Conservation (phyloP, 805 yeast genomes). For the Nakazawaea wyomingensis region DNA sequence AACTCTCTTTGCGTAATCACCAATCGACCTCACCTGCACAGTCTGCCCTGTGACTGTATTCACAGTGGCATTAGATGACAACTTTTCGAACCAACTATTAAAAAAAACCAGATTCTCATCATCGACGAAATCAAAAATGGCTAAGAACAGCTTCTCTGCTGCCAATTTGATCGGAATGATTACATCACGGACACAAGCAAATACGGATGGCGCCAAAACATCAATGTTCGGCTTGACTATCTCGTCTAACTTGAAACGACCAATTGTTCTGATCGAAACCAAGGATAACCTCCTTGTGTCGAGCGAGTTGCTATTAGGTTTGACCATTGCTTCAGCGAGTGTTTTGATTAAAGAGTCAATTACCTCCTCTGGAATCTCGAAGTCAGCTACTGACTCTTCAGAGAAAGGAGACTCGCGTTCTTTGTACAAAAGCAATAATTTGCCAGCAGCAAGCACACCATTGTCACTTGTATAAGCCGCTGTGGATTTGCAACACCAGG, state of each 20-base stretch:
- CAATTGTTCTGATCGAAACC: slow-evolving; percentile 69
- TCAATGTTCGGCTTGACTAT: slow-evolving; percentile 51
- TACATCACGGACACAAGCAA: slow-evolving; percentile 80
- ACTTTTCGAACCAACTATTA: slow-evolving; percentile 54
- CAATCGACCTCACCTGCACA: slow-evolving; percentile 65
- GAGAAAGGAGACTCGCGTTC: slow-evolving; percentile 32
- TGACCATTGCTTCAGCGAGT: slow-evolving; percentile 41
- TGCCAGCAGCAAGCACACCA: slow-evolving; percentile 77
- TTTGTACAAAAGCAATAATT: slow-evolving; percentile 53
- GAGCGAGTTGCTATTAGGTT: slow-evolving; percentile 55
- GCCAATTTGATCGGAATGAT: slow-evolving; percentile 89
- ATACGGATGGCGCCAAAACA: slow-evolving; percentile 63
- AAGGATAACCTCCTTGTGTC: slow-evolving; percentile 80
- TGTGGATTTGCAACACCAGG: slow-evolving; percentile 36
- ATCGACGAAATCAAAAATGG: slow-evolving; percentile 66
- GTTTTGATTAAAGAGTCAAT: slow-evolving; percentile 40
- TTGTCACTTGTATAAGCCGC: slow-evolving; percentile 62
- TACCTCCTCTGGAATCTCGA: slow-evolving; percentile 38
- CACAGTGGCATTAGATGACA: slow-evolving; percentile 29
- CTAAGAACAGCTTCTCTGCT: slow-evolving; percentile 83
- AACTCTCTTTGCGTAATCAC: slow-evolving; percentile 87
- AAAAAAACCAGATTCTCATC: slow-evolving; percentile 52
- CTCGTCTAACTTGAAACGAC: slow-evolving; percentile 50
- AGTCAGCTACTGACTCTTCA: slow-evolving; percentile 23
- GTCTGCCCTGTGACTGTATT: slow-evolving; percentile 39